phyloP scores from a whole-genome alignment of 257 asterid species.

The Schizonepeta tenuifolia region DNA sequence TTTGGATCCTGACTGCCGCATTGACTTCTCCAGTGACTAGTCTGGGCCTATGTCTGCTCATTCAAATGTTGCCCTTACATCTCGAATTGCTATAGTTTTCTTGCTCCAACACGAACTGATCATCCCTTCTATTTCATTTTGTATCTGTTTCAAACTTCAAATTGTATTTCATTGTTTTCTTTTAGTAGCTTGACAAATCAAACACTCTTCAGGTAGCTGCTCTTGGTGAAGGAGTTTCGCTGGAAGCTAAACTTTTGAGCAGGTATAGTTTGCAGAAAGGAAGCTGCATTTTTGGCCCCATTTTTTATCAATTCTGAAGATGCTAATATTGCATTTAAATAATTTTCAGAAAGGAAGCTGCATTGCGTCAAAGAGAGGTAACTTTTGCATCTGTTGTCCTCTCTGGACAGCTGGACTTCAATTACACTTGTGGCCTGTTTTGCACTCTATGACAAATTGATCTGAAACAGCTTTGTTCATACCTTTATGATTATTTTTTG shows the following conservation, averaged over 20 bases:
- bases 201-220: slow-evolving; percentile 79
- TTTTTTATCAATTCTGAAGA: slow-evolving; percentile 21
- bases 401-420: slow-evolving; percentile 30
- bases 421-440: slow-evolving; percentile 26
- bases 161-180: slow-evolving; percentile 22
- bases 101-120: slow-evolving; percentile 5
- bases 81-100: neutral
- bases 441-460: slow-evolving; percentile 13
- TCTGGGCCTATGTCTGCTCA: neutral
- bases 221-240: slow-evolving; percentile 93
- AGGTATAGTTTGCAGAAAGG: too few relatives aligned
- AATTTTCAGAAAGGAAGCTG: slow-evolving; percentile 89
- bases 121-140: slow-evolving; percentile 1
- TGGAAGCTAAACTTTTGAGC: slow-evolving; percentile 95
- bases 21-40: slow-evolving; percentile 14
- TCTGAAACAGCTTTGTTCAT: slow-evolving; percentile 28
- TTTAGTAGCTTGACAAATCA: slow-evolving; percentile 22
- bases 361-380: slow-evolving; percentile 96
- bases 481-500: slow-evolving; percentile 22
- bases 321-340: slow-evolving; percentile 32
- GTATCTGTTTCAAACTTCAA: slow-evolving; percentile 10
- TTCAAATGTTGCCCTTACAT: slow-evolving; percentile 5
- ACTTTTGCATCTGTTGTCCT: slow-evolving; percentile 21
- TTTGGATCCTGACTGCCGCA: slow-evolving; percentile 22
- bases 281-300: slow-evolving; percentile 33